Percentiles rank a stretch among this genome's conserved stretches.
Conservation (phyloP, 208 protist species). For the Trypanosomatidae sp. region DNA sequence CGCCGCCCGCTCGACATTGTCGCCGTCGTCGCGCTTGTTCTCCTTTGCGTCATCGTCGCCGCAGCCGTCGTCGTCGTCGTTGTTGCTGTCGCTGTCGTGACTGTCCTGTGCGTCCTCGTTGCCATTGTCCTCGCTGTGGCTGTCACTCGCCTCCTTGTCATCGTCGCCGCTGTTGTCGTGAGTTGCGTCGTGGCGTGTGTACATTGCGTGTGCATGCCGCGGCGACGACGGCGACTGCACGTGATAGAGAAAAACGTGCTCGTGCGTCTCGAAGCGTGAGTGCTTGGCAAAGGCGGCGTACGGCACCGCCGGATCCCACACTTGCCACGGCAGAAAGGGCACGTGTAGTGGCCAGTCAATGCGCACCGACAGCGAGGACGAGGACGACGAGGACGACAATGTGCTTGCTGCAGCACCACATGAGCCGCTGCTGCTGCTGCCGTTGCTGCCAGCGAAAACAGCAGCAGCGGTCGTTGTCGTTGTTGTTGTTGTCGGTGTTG, state of each 20-base stretch:
- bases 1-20: background rate
- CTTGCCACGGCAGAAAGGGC: conserved; percentile 76
- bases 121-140: background rate
- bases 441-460: background rate
- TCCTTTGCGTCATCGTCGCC: background rate
- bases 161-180: conserved; percentile 6
- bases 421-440: background rate
- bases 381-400: conserved; percentile 9
- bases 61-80: background rate
- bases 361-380: conserved; percentile 16
- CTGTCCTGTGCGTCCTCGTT: background rate
- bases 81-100: background rate
- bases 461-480: background rate
- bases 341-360: conserved; percentile 76
- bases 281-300: conserved; percentile 32
- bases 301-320: conserved; percentile 76
- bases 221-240: no score
- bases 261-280: conserved; percentile 52
- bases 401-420: background rate
- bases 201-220: conserved; percentile 2
- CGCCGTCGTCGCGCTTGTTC: background rate
- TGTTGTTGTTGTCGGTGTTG: background rate
- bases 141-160: conserved; percentile 8
- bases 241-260: conserved; percentile 57
- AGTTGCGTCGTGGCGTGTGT: background rate